phyloP scores from a whole-genome alignment of 148 eudicot species.

The Persicaria maculosa region DNA sequence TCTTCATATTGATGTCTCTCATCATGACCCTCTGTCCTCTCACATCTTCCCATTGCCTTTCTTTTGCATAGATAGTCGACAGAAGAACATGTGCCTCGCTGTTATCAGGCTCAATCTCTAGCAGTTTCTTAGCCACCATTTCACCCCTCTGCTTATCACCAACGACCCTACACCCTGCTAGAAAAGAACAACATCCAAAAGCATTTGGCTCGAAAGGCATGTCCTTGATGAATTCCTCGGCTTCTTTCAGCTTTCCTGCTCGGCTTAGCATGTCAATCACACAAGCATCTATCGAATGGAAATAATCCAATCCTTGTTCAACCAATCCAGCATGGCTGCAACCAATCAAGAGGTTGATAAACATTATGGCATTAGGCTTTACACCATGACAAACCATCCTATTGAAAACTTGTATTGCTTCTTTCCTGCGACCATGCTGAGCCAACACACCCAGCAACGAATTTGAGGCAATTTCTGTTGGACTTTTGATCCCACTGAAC shows the following conservation, averaged over 20 bases:
- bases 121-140: conserved; percentile 29
- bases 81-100: conserved; percentile 38
- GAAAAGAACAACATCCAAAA: conserved; percentile 47
- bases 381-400: conserved; percentile 22
- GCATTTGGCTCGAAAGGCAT: conserved; percentile 61
- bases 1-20: conserved; percentile 32
- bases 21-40: conserved; percentile 35
- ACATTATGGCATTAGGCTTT: conserved; percentile 38
- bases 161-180: conserved; percentile 37
- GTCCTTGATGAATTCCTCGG: conserved; percentile 30
- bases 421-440: conserved; percentile 37
- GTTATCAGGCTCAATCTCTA: conserved; percentile 39
- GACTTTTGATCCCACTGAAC: conserved; percentile 22
- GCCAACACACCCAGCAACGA: conserved; percentile 34
- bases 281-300: conserved; percentile 42
- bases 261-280: conserved; percentile 46
- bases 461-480: conserved; percentile 28
- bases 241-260: conserved; percentile 46
- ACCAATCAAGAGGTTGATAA: conserved; percentile 37
- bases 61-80: conserved; percentile 47
- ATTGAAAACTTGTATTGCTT: conserved; percentile 24
- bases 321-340: conserved; percentile 56
- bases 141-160: conserved; percentile 37
- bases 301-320: conserved; percentile 36
- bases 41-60: conserved; percentile 36